A percentile compares a stretch with the other conserved stretches of the same genome.
Evolutionary conservation across 306 rosid species (phyloP).

Genomic region (Alnus rubra): DNA sequence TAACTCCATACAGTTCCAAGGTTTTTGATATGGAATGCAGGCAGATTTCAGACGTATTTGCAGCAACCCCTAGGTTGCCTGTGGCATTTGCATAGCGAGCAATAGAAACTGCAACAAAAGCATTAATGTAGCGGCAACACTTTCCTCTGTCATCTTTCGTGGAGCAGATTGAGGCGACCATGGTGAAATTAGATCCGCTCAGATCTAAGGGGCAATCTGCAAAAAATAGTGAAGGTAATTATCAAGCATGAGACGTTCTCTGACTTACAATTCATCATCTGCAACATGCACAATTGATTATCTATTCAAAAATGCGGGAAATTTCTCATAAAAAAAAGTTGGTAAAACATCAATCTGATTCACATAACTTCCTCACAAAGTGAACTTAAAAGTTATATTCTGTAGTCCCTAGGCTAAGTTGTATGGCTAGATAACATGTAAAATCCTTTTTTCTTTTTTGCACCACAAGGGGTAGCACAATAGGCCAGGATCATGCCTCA

Average conservation of each 20-base stretch:
- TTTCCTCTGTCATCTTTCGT: constrained; percentile 65
- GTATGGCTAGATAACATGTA: neutral
- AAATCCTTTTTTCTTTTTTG: neutral
- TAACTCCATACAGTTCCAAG: constrained; percentile 71
- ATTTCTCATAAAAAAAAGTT: neutral
- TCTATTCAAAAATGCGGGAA: neutral
- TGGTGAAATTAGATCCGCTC: constrained; percentile 71
- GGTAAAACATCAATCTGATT: neutral
- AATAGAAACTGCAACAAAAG: constrained; percentile 76
- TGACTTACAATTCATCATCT: neutral
- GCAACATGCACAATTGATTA: neutral
- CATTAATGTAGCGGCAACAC: constrained; percentile 95
- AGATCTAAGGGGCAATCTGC: constrained; percentile 95
- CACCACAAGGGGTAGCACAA: neutral
- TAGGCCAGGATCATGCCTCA: neutral
- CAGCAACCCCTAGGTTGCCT: constrained; percentile 72
- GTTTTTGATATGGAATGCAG: constrained; percentile 68
- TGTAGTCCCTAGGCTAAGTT: neutral
- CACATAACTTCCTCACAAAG: neutral
- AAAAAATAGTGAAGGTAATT: constrained; percentile 27
- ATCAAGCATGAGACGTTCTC: constrained; percentile 21
- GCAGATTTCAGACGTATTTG: constrained; percentile 60
- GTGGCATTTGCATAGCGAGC: constrained; percentile 81
- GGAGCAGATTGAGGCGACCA: constrained; percentile 78
- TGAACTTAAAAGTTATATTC: neutral